phyloP scores from a whole-genome alignment of 2,329 filamentous ascomycete species.

The Nakataea oryzae region DNA sequence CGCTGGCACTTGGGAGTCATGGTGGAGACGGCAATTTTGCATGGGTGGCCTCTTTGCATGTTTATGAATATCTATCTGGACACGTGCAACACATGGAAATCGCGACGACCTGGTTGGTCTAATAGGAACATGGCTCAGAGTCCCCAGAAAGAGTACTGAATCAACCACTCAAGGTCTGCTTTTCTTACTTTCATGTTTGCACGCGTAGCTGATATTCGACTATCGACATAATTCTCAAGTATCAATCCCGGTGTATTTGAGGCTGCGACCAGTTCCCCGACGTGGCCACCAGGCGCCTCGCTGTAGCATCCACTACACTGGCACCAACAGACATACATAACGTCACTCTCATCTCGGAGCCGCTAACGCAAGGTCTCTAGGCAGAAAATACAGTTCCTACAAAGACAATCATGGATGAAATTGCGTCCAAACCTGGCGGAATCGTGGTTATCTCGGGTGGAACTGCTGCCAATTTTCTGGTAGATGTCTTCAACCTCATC shows the following conservation, averaged over 20 bases:
- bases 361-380: background rate
- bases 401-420: background rate
- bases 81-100: background rate
- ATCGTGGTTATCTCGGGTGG: constrained; percentile 87
- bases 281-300: background rate
- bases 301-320: background rate
- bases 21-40: background rate
- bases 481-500: constrained; percentile 73
- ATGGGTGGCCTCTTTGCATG: background rate
- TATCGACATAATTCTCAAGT: background rate
- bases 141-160: background rate
- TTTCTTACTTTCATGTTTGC: background rate
- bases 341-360: no score
- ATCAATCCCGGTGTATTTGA: background rate
- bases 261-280: no score
- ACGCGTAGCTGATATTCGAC: background rate
- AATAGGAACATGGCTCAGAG: no score
- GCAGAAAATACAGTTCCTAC: background rate
- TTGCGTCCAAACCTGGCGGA: constrained; percentile 21
- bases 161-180: background rate
- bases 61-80: background rate
- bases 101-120: background rate
- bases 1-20: background rate
- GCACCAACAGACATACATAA: background rate
- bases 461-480: constrained; percentile 87